phyloP scores from a whole-genome alignment of 2,329 filamentous ascomycete genomes.

The Monosporascus ibericus region DNA sequence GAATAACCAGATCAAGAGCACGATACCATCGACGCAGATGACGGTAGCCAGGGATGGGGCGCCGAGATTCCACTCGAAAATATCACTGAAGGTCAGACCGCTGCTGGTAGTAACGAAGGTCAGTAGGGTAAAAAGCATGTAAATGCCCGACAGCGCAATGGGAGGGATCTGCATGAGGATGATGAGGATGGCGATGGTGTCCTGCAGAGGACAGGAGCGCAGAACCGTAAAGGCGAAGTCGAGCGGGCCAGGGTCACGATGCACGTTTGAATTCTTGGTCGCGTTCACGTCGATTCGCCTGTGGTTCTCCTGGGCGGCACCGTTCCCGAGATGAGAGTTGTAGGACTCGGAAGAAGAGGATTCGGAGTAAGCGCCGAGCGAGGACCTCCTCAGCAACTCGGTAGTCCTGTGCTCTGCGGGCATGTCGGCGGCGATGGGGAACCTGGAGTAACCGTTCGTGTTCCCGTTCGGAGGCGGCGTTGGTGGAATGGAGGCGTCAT shows the following conservation, averaged over 20 bases:
- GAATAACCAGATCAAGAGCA: conserved; percentile 80
- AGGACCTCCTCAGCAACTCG: conserved; percentile 29
- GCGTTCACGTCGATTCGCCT: conserved; percentile 66
- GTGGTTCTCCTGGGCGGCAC: conserved; percentile 42
- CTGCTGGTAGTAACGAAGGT: conserved; percentile 83
- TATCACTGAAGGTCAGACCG: conserved; percentile 78
- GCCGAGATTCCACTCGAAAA: conserved; percentile 81
- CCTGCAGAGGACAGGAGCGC: conserved; percentile 81
- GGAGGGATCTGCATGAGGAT: conserved; percentile 89
- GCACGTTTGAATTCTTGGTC: conserved; percentile 60
- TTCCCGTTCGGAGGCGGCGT: conserved; percentile 30
- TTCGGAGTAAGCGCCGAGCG: conserved; percentile 45
- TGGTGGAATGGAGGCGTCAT: conserved; percentile 23
- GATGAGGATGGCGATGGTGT: conserved; percentile 94
- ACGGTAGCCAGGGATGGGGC: conserved; percentile 83
- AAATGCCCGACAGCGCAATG: conserved; percentile 79
- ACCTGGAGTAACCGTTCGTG: conserved; percentile 29
- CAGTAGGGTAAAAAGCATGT: conserved; percentile 85
- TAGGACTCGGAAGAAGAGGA: conserved; percentile 49
- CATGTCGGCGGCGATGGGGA: conserved; percentile 28
- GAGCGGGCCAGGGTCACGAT: conserved; percentile 66
- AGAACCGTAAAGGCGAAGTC: conserved; percentile 81
- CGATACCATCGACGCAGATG: conserved; percentile 74
- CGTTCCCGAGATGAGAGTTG: conserved; percentile 31
- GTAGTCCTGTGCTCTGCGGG: conserved; percentile 34